Base-by-base conservation (phyloP, 345 rosid genomes). In the Angophora floribunda region DNA sequence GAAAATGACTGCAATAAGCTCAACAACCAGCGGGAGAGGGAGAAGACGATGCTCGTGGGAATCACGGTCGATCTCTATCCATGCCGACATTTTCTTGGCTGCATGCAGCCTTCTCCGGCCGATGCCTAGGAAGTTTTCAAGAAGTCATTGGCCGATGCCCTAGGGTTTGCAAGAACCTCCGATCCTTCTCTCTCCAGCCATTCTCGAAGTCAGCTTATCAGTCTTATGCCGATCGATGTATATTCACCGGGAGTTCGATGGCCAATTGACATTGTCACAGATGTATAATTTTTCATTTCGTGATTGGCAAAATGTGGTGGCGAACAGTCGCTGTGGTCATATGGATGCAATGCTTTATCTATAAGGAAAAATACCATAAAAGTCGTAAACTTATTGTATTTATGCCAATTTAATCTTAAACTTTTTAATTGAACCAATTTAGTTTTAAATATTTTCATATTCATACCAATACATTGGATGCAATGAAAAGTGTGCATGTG, bases 271-370 rank as follows among this genome's bases (percentile, higher is more conserved):
- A 55, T 22, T 55, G 61, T 55, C 5, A 1, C 22, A 22, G 61
- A 55, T 2, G 61, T 55, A 55, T 3, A 55, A 55, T 8, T 3
- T 55, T 55, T 55, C 61, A 55, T 10, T 0, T 2, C 61, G 1
- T 55, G 61, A 55, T 26, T 11, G 0, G 12, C 2, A 2, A 26
- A 1, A 5, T 1, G 5, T 55, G 5, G 61, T 55, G 8, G 12
- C 28, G 26, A 9, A 26, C 5, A 21, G 61, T 55, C 26, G 12
- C 4, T n/a, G n/a, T n/a, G n/a, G n/a, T n/a, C n/a, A n/a, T n/a
- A 8, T 55, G 61, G 28, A 55, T 55, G 61, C 5, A 55, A 22
- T 55, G 61, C 61, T 55, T 55, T 22, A 22, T 22, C 61, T 11
- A 55, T 50, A 50, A 50, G 51, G 41, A 36, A 36, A 36, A 36